Conservation (phyloP, 176 grass and related monocot genomes). For the Oryza rufipogon region DNA sequence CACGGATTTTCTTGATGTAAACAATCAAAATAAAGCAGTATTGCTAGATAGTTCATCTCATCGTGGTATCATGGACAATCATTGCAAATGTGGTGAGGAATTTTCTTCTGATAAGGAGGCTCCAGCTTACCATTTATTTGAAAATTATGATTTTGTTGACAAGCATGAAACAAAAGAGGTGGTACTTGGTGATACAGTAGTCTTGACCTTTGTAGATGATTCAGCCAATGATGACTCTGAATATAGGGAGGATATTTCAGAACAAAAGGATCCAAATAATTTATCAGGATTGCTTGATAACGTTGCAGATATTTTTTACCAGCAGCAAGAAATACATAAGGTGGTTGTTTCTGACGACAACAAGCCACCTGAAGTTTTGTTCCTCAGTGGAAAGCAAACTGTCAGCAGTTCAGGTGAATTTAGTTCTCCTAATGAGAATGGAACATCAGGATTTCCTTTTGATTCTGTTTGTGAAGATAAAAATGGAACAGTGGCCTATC, state of each 20-base stretch:
- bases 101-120: background rate
- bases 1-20: background rate
- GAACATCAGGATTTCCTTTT: too few species aligned
- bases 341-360: background rate
- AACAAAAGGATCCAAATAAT: background rate
- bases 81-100: background rate
- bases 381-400: too few species aligned
- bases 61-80: background rate
- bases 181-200: background rate
- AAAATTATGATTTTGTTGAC: constrained; percentile 29
- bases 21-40: background rate
- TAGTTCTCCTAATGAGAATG: too few species aligned
- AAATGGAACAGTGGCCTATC: too few species aligned
- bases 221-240: background rate
- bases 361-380: background rate
- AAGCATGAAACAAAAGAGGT: constrained; percentile 27
- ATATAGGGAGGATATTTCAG: background rate
- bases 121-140: background rate
- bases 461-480: too few species aligned
- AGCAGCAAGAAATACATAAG: background rate
- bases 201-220: background rate
- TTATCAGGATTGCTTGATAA: background rate
- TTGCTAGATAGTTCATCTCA: background rate
- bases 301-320: background rate
- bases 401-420: too few species aligned